Base-by-base conservation (phyloP, 2,329 filamentous ascomycete species). In the Alternaria gansuensis region DNA sequence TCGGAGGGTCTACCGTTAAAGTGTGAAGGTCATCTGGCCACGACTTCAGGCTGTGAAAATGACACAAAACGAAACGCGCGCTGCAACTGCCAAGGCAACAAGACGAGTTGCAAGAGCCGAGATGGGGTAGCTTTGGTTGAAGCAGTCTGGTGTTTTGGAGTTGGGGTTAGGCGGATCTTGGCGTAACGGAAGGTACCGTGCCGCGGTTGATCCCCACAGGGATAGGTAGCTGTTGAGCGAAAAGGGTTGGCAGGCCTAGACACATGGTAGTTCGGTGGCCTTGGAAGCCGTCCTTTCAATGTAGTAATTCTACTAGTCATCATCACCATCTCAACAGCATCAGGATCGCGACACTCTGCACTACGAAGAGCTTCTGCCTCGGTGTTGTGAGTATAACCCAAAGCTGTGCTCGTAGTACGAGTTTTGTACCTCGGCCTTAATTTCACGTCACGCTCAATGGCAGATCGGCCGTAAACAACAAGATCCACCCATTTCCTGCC, bases 71-170 rank as follows among this genome's bases (percentile, higher is more conserved):
- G 33, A 9, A 33, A 17, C 44, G 31, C 21, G 7, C 11, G 44
- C 29, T 34, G 44, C 29, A 17, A 34, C 6, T 8, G 29, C 44
- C 17, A 46, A 46, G 29, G 2, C 13, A 23, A 10, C 11, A 21
- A 28, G 6, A 37, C 28, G 37, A 34, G 40, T 43, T 43, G 14
- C 33, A n/a, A 14, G 21, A 17, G 13, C 40, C 29, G 28, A 23
- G 11, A 57, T 24, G 39, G 8, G 31, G 14, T 24, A 57, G 40
- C 26, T 39, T 14, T 13, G 24, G 41, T 21, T 5, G 40, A 33
- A 52, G 23, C 24, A 52, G 39, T 29, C 48, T 57, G 26, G 33
- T 45, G 54, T 40, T 45, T 44, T 40, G 39, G 14, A 45, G 21
- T 23, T 13, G 21, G 6, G 24, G 26, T 37, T 43, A 39, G 40